Evolutionary conservation across 2,329 filamentous ascomycete genomes (phyloP).

Genomic region (Aaosphaeria pasadenensis): DNA sequence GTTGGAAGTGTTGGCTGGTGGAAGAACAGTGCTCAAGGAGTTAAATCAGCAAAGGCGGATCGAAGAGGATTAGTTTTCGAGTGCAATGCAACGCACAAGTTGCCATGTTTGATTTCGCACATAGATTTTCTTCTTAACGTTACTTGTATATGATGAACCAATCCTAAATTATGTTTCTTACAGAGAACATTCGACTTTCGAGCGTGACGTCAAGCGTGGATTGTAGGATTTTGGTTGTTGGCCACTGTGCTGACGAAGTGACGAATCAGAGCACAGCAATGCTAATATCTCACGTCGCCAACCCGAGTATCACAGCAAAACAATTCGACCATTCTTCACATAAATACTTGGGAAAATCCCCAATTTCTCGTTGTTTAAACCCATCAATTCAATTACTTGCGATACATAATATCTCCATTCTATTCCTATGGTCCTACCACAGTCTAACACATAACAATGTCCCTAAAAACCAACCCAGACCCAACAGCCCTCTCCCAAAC

Average conservation of each 20-base stretch:
- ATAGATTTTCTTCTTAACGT: background rate
- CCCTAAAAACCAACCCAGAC: background rate
- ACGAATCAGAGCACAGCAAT: too few species aligned
- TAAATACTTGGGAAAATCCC: background rate
- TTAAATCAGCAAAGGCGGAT: constrained; percentile 22
- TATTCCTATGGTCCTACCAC: background rate
- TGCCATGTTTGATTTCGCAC: too few species aligned
- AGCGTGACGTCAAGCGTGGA: background rate
- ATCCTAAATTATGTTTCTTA: background rate
- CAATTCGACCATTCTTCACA: background rate
- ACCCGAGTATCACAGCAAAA: background rate
- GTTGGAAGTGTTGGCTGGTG: constrained; percentile 28
- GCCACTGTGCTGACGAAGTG: too few species aligned
- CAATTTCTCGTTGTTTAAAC: too few species aligned
- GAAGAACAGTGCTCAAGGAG: constrained; percentile 28
- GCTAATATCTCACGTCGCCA: too few species aligned
- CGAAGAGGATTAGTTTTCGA: constrained; percentile 13
- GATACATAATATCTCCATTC: background rate
- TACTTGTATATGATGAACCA: background rate
- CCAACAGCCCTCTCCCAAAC: constrained; percentile 4
- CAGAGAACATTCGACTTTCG: background rate
- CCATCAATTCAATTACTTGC: background rate
- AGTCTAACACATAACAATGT: background rate
- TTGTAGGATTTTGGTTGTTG: too few species aligned
- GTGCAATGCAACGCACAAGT: background rate